Base-by-base conservation (phyloP, 768 basidiomycete genomes). In the Trametes cingulata region DNA sequence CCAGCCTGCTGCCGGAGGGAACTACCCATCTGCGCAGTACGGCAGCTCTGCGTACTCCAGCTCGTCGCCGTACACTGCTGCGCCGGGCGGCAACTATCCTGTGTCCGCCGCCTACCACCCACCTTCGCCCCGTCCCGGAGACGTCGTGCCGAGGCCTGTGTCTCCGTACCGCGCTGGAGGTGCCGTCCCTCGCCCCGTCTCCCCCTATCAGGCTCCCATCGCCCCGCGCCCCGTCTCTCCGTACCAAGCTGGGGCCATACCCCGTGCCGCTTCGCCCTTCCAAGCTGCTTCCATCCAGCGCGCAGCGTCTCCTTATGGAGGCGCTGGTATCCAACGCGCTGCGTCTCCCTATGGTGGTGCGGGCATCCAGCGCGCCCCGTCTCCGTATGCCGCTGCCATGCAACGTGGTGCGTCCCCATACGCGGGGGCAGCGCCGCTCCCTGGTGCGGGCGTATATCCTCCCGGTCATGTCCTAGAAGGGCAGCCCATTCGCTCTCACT, bases 391-490 rank as follows among this genome's bases (percentile, higher is more conserved):
- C 19, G 35, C 48, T 10, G 47, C 52, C 17, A 57, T 62, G 42
- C 50, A 50, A 19, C 65, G 64, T 24, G 20, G 57, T 14, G 57
- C 69, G 25, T 76, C 74, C 1, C 56, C 56, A 4, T 57, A 57
- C 50, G 68, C 68, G n/a, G 45, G 48, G 6, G 50, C 39, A 20
- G 45, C 29, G 1, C 75, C 56, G 13, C 56, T 57, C 9, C 66
- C 64, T 1, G 68, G 70, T 12, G 49, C 73, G 13, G 64, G 72
- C 4, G 73, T 80, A n/a, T 87, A 87, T 68, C 82, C 86, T 48
- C 72, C 77, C 3, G 83, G 84, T 2, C 67, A 67, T 42, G 58
- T 69, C 15, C 52, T 72, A 61, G 56, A 68, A 40, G 86, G 86
- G 2, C 80, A 80, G 48, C 77, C 82, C 25, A 73, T 82, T 24